Conservation (phyloP, 2,329 filamentous ascomycete species). For the Trichophyton schoenleinii region DNA sequence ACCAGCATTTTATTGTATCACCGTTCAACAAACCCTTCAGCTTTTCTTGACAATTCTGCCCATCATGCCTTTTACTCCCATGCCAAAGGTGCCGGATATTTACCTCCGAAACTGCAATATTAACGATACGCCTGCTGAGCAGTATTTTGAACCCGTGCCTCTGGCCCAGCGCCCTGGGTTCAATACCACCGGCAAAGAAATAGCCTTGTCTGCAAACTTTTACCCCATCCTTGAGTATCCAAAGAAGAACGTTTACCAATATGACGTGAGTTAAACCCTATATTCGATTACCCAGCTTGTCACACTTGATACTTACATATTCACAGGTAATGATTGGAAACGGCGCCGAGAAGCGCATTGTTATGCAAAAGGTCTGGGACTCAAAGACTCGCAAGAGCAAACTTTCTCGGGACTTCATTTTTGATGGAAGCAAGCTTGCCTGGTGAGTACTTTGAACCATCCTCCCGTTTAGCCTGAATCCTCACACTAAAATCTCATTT, state of each 20-base stretch:
- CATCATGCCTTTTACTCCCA: background rate
- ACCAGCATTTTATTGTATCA: background rate
- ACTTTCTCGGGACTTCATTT: slow-evolving; percentile 53
- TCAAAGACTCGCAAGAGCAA: slow-evolving; percentile 46
- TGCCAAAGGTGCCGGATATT: background rate
- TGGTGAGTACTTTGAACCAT: slow-evolving; percentile 47
- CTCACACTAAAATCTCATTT: slow-evolving; percentile 10
- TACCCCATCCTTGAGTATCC: slow-evolving; percentile 55
- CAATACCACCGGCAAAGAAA: slow-evolving; percentile 46
- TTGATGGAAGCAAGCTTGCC: slow-evolving; percentile 71
- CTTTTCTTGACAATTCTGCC: background rate
- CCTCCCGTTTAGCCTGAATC: background rate
- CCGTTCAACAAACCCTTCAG: background rate
- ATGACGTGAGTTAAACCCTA: slow-evolving; percentile 53
- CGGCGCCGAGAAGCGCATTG: slow-evolving; percentile 49
- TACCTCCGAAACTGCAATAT: slow-evolving; percentile 8
- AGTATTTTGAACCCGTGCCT: slow-evolving; percentile 17
- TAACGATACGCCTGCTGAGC: slow-evolving; percentile 11
- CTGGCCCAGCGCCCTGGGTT: slow-evolving; percentile 40
- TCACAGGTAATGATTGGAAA: slow-evolving; percentile 53
- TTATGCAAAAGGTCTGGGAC: slow-evolving; percentile 67
- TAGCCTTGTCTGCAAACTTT: slow-evolving; percentile 56
- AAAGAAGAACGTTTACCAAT: slow-evolving; percentile 58
- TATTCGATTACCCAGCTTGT: background rate
- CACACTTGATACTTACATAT: slow-evolving; percentile 6